Evolutionary conservation across 495 filamentous ascomycete species (phyloP), one percentile per base, ranked within the genome.

Genomic region (Aspergillus baeticus): DNA sequence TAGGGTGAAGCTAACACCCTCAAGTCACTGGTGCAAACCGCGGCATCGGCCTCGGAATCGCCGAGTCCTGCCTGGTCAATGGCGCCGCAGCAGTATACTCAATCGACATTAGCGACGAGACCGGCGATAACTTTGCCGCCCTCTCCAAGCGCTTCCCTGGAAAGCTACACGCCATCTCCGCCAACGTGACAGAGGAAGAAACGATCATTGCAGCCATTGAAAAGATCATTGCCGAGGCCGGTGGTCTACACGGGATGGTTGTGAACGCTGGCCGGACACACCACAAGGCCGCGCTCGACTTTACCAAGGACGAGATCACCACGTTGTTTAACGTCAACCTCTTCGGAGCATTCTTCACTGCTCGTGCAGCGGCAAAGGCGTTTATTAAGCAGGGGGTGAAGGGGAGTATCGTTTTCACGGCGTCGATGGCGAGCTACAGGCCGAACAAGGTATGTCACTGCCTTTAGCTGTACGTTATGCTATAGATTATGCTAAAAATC

Each of bases 151-250:
- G 88, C 10, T 87, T 90, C 69, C 44, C 44, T 7, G 79, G 78
- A 43, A 78, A 84, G 7, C 79, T 90, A n/a, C 87, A 90, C 60
- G 74, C 88, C 57, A 86, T 90, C 63, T 79, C 90, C 35, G 87
- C 87, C 38, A 90, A 90, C 58, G 80, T 55, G 20, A 54, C 58
- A 5, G 57, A 38, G 20, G 62, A 63, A 33, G 63, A 68, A 8
- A 63, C 65, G 51, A 61, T 53, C 17, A 35, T 45, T 13, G 54
- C 60, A 6, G 31, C 51, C 37, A 57, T 45, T 15, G 39, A 61
- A 6, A 52, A 66, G 22, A 66, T 70, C 13, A 70, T 70, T 57
- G 55, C 60, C 44, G 44, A 47, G 33, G 44, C 44, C 14, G 44
- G 44, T 15, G 44, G 20, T 5, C 26, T 47, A 2, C 44, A 47